Conservation (phyloP, 129 eudicot species). For the Saposhnikovia divaricata region DNA sequence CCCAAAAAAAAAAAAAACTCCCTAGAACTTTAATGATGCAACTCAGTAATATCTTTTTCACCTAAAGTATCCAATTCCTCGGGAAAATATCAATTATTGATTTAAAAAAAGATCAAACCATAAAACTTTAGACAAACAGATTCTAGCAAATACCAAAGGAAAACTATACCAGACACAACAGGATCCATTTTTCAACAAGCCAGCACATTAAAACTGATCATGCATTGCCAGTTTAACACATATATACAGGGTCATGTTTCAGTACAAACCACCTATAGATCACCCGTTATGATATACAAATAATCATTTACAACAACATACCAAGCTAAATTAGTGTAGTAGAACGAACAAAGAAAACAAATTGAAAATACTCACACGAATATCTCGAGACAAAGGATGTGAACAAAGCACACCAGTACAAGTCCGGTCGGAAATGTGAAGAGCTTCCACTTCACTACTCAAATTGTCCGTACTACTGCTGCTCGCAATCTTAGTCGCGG, state of each 20-base stretch:
- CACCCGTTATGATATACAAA: not conserved
- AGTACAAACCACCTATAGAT: not conserved
- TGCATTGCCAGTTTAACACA: not conserved
- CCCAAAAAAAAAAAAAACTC: not conserved
- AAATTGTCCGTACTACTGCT: conserved; percentile 44
- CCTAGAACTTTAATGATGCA: not conserved
- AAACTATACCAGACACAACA: not conserved
- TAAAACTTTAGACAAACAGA: not conserved
- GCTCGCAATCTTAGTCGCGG: conserved; percentile 34
- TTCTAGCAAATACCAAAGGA: not conserved
- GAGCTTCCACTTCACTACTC: conserved; percentile 48
- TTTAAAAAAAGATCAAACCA: not conserved
- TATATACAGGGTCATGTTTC: not conserved
- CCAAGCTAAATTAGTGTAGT: not conserved
- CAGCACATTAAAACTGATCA: not conserved
- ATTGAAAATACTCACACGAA: conserved; percentile 39
- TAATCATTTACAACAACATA: not conserved
- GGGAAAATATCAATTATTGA: not conserved
- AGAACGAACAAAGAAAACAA: not conserved
- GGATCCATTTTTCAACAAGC: not conserved
- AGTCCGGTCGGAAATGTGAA: conserved; percentile 77
- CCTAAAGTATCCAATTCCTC: not conserved
- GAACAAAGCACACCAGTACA: conserved; percentile 92
- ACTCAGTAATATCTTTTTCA: not conserved
- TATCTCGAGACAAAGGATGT: conserved; percentile 89